phyloP scores from a whole-genome alignment of 805 yeast genomes.

The Priceomyces melissophilus region DNA sequence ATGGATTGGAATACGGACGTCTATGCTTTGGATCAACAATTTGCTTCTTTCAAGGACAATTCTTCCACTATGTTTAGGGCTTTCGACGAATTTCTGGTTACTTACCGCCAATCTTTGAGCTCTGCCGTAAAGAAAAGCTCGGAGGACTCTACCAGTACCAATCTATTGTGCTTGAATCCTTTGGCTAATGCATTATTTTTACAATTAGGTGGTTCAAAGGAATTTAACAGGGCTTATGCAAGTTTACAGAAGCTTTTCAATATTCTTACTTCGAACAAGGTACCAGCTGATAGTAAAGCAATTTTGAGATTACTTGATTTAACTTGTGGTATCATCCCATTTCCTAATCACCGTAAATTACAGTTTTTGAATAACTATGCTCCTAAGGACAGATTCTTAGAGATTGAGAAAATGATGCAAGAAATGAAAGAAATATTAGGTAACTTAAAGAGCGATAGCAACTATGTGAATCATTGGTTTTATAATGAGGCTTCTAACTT shows the following conservation, averaged over 20 bases:
- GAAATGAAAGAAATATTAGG: constrained; percentile 38
- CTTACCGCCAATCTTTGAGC: constrained; percentile 33
- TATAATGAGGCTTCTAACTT: constrained; percentile 47
- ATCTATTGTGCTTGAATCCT: constrained; percentile 53
- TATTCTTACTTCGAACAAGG: constrained; percentile 15
- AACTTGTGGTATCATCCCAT: constrained; percentile 50
- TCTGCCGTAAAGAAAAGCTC: constrained; percentile 15
- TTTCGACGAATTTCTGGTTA: constrained; percentile 38
- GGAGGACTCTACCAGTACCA: constrained; percentile 10
- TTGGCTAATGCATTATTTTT: constrained; percentile 54
- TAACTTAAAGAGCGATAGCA: constrained; percentile 27
- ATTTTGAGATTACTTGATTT: constrained; percentile 41
- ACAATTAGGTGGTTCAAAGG: constrained; percentile 49
- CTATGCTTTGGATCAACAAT: constrained; percentile 13
- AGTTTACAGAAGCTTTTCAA: constrained; percentile 35
- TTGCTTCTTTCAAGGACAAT: constrained; percentile 17
- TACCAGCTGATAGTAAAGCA: constrained; percentile 21
- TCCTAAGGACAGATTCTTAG: constrained; percentile 29
- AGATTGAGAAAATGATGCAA: constrained; percentile 27
- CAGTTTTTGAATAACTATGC: constrained; percentile 32
- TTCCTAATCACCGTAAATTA: constrained; percentile 41
- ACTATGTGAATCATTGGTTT: constrained; percentile 43
- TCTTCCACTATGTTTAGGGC: constrained; percentile 23
- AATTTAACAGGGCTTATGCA: constrained; percentile 43
- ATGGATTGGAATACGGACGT: constrained; percentile 23